Conservation (phyloP, 768 basidiomycete species). For the Plicaturopsis crispa region DNA sequence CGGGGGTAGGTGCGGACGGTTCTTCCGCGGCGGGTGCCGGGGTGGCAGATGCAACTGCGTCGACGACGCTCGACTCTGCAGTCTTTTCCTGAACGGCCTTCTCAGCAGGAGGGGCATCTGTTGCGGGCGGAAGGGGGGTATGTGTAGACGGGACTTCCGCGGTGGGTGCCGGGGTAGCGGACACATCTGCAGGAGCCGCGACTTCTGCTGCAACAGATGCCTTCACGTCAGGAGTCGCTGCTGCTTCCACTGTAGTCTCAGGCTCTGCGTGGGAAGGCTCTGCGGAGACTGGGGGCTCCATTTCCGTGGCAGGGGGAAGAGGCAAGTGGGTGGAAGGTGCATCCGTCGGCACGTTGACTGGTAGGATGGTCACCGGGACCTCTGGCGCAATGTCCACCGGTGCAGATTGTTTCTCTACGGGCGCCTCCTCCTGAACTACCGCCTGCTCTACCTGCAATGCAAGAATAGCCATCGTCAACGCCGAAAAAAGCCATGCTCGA, state of each 20-base stretch:
- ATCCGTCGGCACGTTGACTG: slow-evolving; percentile 26
- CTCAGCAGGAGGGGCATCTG: neutral
- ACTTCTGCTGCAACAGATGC: no score
- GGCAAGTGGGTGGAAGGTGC: slow-evolving; percentile 1
- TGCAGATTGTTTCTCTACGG: slow-evolving; percentile 4
- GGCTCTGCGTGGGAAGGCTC: slow-evolving; percentile 4
- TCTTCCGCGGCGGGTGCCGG: slow-evolving; percentile 4
- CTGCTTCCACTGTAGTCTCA: slow-evolving; percentile 5
- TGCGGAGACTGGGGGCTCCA: slow-evolving; percentile 9
- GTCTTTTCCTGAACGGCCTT: slow-evolving; percentile 1
- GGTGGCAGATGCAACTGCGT: slow-evolving; percentile 1
- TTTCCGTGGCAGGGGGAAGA: neutral
- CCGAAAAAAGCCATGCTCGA: no score
- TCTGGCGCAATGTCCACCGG: slow-evolving; percentile 20
- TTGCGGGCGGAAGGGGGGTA: slow-evolving; percentile 5
- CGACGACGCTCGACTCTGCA: slow-evolving; percentile 7
- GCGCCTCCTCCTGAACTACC: neutral
- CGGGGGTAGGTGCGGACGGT: neutral
- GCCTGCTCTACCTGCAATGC: no score
- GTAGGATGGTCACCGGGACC: slow-evolving; percentile 29
- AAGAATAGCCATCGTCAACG: no score
- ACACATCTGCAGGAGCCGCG: no score
- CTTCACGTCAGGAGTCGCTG: slow-evolving; percentile 1
- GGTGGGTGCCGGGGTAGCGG: slow-evolving; percentile 4
- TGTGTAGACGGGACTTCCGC: slow-evolving; percentile 13